Percentiles rank a stretch among this genome's conserved stretches.
These are phyloP conservation scores for Rhizopogon vesiculosus DNA, from an alignment of 768 basidiomycete species.

Conservation along the genomic window DNA sequence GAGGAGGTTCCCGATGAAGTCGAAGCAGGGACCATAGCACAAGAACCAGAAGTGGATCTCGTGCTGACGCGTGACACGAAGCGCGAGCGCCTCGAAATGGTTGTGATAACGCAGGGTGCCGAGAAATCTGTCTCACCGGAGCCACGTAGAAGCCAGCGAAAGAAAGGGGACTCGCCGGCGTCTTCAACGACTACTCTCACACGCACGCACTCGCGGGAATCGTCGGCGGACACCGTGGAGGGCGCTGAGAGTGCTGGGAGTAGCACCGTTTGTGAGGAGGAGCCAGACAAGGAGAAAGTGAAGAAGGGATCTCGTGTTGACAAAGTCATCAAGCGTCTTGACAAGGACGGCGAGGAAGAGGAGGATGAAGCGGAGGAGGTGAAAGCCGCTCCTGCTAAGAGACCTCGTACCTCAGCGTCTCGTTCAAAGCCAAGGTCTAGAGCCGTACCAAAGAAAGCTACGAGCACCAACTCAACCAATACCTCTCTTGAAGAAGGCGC, in stretches of 20 bases:
- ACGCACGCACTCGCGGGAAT: slow-evolving; percentile 19
- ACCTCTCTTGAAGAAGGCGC: slow-evolving; percentile 12
- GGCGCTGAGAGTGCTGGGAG: slow-evolving; percentile 26
- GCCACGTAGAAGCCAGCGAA: slow-evolving; percentile 25
- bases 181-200: slow-evolving; percentile 27
- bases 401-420: slow-evolving; percentile 12
- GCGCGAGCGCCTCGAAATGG: slow-evolving; percentile 17
- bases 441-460: background rate
- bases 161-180: slow-evolving; percentile 23
- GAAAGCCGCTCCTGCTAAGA: slow-evolving; percentile 14
- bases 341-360: slow-evolving; percentile 8
- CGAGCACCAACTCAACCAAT: slow-evolving; percentile 2
- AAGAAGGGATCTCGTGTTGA: slow-evolving; percentile 7
- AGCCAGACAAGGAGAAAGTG: slow-evolving; percentile 19
- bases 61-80: slow-evolving; percentile 12
- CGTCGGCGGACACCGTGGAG: slow-evolving; percentile 22
- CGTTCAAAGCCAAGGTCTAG: slow-evolving; percentile 20
- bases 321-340: background rate
- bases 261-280: slow-evolving; percentile 28
- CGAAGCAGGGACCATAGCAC: slow-evolving; percentile 2
- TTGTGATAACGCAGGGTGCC: slow-evolving; percentile 6
- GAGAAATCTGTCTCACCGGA: slow-evolving; percentile 11
- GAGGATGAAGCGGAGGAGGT: slow-evolving; percentile 10
- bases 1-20: background rate
- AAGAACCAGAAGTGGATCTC: background rate